Percentiles rank a stretch among this genome's conserved stretches.
Evolutionary conservation across 768 basidiomycete genomes (phyloP).

Genomic region (Tulasnella sp.): DNA sequence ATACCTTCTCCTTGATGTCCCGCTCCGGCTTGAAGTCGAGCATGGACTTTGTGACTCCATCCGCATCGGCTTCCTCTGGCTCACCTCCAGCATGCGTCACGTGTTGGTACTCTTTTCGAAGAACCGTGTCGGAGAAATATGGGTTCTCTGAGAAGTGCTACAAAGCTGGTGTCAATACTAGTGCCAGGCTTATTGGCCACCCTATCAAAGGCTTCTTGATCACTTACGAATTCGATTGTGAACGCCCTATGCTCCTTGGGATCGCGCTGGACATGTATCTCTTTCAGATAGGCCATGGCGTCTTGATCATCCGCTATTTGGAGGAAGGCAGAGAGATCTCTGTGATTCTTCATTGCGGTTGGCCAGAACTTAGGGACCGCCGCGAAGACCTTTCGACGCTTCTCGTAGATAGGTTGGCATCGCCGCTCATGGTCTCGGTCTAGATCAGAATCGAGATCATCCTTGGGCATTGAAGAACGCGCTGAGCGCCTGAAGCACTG

Average conservation of each 20-base stretch:
- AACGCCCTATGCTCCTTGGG: slow-evolving; percentile 64
- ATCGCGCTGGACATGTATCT: slow-evolving; percentile 73
- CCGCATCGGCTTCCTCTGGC: slow-evolving; percentile 45
- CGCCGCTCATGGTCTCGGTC: slow-evolving; percentile 3
- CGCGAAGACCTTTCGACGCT: slow-evolving; percentile 55
- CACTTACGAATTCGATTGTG: slow-evolving; percentile 78
- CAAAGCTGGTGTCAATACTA: neutral
- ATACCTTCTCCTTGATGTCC: slow-evolving; percentile 55
- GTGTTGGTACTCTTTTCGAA: slow-evolving; percentile 77
- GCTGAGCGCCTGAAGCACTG: too few species aligned
- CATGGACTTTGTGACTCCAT: slow-evolving; percentile 69
- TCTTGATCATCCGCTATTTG: slow-evolving; percentile 69
- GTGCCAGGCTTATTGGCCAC: neutral
- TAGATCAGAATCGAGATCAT: neutral
- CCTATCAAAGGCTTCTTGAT: neutral
- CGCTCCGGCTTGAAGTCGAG: slow-evolving; percentile 72
- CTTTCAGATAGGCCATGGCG: slow-evolving; percentile 74
- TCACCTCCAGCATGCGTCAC: slow-evolving; percentile 36
- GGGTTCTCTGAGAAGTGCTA: slow-evolving; percentile 82
- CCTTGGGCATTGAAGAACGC: too few species aligned
- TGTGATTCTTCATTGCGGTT: slow-evolving; percentile 66
- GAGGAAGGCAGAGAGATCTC: slow-evolving; percentile 47
- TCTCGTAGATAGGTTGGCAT: slow-evolving; percentile 37
- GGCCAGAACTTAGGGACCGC: slow-evolving; percentile 73
- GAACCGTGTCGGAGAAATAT: slow-evolving; percentile 62